Percentiles rank a stretch among this genome's conserved stretches.
Conservation (phyloP, 2,329 filamentous ascomycete genomes). For the Thelonectria discophora region DNA sequence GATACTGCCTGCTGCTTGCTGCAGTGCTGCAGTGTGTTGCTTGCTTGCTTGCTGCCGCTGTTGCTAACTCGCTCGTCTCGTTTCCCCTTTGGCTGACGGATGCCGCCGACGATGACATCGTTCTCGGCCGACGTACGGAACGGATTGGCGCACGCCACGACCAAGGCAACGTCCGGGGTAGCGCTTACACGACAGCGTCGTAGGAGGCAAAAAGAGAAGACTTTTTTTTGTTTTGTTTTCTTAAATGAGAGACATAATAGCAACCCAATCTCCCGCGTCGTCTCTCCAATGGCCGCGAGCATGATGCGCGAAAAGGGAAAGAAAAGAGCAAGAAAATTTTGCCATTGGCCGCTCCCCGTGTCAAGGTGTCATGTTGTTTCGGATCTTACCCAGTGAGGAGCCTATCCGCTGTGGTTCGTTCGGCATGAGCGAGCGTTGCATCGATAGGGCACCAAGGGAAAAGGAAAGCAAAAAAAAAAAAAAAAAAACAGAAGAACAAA, state of each 20-base stretch:
- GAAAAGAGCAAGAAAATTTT: neutral
- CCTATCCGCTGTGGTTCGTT: slow-evolving; percentile 15
- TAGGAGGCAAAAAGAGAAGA: slow-evolving; percentile 8
- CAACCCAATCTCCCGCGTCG: slow-evolving; percentile 3
- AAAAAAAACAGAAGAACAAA: neutral
- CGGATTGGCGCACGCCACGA: neutral
- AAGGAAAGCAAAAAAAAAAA: neutral
- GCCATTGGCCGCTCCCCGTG: neutral
- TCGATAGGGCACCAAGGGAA: no score
- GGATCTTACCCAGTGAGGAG: slow-evolving; percentile 5
- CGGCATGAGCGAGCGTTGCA: slow-evolving; percentile 7
- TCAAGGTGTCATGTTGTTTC: slow-evolving; percentile 14
- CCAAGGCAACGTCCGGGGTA: slow-evolving; percentile 2
- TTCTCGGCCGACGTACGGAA: slow-evolving; percentile 33
- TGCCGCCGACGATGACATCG: slow-evolving; percentile 42
- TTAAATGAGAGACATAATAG: neutral
- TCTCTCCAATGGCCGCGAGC: slow-evolving; percentile 1
- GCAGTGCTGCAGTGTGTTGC: no score
- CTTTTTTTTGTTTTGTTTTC: no score
- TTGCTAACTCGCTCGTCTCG: no score
- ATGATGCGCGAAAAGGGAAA: no score
- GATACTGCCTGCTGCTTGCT: no score
- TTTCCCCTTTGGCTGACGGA: slow-evolving; percentile 20
- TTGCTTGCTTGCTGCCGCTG: no score
- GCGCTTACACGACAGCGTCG: slow-evolving; percentile 17